These are phyloP conservation scores for Thalassiosira pacifica DNA, from an alignment of 352 stramenopile genomes.

Conservation along the genomic window DNA sequence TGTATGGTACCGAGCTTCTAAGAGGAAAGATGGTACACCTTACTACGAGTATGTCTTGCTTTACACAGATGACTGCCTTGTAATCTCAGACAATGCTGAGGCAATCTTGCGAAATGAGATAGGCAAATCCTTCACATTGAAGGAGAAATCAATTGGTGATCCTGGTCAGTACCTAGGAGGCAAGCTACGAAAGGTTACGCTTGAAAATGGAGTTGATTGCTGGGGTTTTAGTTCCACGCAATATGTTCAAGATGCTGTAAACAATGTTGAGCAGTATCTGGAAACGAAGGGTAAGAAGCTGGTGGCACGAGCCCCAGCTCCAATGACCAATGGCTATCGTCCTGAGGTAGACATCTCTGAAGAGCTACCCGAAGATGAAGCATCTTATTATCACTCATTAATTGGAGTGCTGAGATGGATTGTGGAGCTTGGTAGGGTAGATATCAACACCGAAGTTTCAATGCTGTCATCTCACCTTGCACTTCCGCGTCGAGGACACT, in stretches of 20 bases:
- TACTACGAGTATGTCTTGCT: slow-evolving; percentile 30
- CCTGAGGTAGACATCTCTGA: slow-evolving; percentile 65
- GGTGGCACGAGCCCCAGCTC: background rate
- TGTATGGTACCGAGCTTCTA: slow-evolving; percentile 15
- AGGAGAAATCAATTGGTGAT: slow-evolving; percentile 12
- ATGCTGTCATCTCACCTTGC: slow-evolving; percentile 64
- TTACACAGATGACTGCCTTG: slow-evolving; percentile 27
- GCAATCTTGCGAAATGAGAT: slow-evolving; percentile 19
- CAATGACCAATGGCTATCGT: slow-evolving; percentile 41
- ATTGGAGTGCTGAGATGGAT: slow-evolving; percentile 64
- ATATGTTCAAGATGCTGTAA: slow-evolving; percentile 55
- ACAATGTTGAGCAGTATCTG: slow-evolving; percentile 60
- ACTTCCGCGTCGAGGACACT: slow-evolving; percentile 53
- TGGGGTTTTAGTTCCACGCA: slow-evolving; percentile 68
- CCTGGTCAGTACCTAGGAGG: background rate
- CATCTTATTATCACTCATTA: slow-evolving; percentile 53
- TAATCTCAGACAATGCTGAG: slow-evolving; percentile 20
- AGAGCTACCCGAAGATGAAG: slow-evolving; percentile 36
- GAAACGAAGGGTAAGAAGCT: slow-evolving; percentile 1
- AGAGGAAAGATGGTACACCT: background rate
- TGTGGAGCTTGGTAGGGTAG: slow-evolving; percentile 42
- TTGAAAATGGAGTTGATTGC: slow-evolving; percentile 55
- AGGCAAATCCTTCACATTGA: slow-evolving; percentile 16
- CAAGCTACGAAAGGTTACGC: slow-evolving; percentile 43
- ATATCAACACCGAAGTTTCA: slow-evolving; percentile 62